A percentile compares a stretch with the other conserved stretches of the same genome.
Evolutionary conservation across 768 basidiomycete species (phyloP).

Genomic region (Auriscalpium vulgare): DNA sequence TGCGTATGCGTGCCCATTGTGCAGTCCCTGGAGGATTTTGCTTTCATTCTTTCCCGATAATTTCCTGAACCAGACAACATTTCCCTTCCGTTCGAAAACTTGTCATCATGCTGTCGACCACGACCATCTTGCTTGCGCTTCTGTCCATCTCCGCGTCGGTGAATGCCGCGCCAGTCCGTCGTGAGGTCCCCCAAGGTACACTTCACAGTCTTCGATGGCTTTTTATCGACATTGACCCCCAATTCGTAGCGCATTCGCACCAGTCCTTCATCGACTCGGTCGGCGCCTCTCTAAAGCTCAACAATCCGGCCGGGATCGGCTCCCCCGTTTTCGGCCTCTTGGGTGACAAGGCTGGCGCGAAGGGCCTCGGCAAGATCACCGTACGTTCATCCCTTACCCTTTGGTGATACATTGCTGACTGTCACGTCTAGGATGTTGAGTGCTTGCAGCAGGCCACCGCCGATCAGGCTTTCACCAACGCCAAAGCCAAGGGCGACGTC

Average conservation of each 20-base stretch:
- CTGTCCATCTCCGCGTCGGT: slow-evolving; percentile 26
- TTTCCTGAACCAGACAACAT: background rate
- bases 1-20: background rate
- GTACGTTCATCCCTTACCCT: slow-evolving; percentile 22
- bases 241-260: slow-evolving; percentile 52
- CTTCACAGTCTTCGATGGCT: background rate
- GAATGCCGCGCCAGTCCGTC: slow-evolving; percentile 38
- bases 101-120: slow-evolving; percentile 31
- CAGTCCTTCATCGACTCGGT: slow-evolving; percentile 35
- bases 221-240: background rate
- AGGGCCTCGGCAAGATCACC: slow-evolving; percentile 45
- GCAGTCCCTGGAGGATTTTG: background rate
- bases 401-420: background rate
- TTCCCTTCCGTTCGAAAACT: slow-evolving; percentile 7
- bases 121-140: slow-evolving; percentile 28
- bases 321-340: slow-evolving; percentile 53
- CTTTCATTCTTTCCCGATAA: slow-evolving; percentile 4
- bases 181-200: slow-evolving; percentile 63
- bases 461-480: slow-evolving; percentile 67
- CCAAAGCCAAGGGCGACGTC: slow-evolving; percentile 52
- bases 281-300: slow-evolving; percentile 27
- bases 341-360: slow-evolving; percentile 31
- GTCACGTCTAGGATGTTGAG: slow-evolving; percentile 36
- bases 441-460: slow-evolving; percentile 62
- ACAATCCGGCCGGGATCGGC: slow-evolving; percentile 52